Base-by-base conservation (phyloP, 106 monocot species). In the Cymbidium sinense region DNA sequence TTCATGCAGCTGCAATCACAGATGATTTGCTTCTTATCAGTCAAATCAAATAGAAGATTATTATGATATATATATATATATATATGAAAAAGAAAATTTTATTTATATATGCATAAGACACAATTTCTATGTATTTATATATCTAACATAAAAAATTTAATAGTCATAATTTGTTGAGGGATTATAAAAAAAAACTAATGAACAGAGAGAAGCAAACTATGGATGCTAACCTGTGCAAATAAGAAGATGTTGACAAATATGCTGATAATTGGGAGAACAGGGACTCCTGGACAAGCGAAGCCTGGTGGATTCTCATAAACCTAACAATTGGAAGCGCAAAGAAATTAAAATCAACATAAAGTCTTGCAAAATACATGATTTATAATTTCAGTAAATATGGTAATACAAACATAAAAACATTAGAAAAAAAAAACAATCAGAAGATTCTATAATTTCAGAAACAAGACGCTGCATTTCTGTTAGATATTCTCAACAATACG, bases 191-290 rank as follows among this genome's bases (percentile, higher is more conserved):
- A n/a, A n/a, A n/a, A n/a, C n/a, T 33, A 67, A 34, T 33, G 31
- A 12, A 67, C n/a, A 15, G 67, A 67, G 67, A 0, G 33, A 67
- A 55, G 50, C 19, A 3, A 76, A 52, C 34, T 52, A 55, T 18
- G 33, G 34, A 76, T 76, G 75, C 76, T 76, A 36, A 18, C 21
- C 98, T 99, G 94, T 80, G 98, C 98, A 90, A 90, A 92, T 50
- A 99, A 89, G 87, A 99, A 94, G 78, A 99, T 88, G 80, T 99
- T 99, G 81, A 99, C 81, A 78, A 99, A 99, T 70, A 99, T 89
- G 54, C 84, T 84, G 19, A 82, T 43, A 74, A 88, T 82, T 8
- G 98, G 98, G 35, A 99, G 61, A 64, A 86, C 78, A 41, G 98
- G 98, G 52, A 99, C 92, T 75, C 88, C 88, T 29, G 98, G 98